A percentile compares a stretch with the other conserved stretches of the same genome.
These are phyloP conservation scores for Gilbertella persicaria DNA, from an alignment of 371 early-diverging fungal species.

Conservation along the genomic window DNA sequence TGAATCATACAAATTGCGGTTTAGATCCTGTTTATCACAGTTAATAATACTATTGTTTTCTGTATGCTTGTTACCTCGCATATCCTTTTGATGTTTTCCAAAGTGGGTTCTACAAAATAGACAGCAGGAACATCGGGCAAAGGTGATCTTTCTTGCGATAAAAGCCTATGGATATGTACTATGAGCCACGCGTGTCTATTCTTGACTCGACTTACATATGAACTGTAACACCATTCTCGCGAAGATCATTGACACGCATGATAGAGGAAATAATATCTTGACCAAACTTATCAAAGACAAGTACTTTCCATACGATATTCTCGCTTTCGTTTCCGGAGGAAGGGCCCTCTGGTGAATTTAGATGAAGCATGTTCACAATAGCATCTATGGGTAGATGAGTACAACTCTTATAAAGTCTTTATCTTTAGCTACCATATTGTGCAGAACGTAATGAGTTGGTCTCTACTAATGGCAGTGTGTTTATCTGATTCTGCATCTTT, in stretches of 20 bases:
- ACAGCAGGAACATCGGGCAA: constrained; percentile 97
- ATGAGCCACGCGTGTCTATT: not conserved
- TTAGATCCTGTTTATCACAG: constrained; percentile 72
- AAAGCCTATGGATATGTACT: constrained; percentile 43
- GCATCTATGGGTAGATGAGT: constrained; percentile 15
- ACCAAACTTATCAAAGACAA: constrained; percentile 94
- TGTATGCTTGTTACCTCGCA: constrained; percentile 59
- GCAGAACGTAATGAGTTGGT: constrained; percentile 19
- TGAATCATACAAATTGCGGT: constrained; percentile 89
- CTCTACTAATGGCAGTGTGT: constrained; percentile 9
- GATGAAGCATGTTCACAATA: constrained; percentile 27
- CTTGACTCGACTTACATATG: constrained; percentile 75
- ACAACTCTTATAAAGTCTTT: not conserved
- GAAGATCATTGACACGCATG: constrained; percentile 94
- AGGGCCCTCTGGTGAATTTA: constrained; percentile 24
- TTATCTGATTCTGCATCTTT: no score
- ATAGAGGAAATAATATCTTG: constrained; percentile 97
- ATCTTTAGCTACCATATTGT: constrained; percentile 20
- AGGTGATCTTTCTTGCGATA: constrained; percentile 80
- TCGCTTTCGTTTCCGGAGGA: constrained; percentile 3
- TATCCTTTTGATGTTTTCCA: constrained; percentile 81
- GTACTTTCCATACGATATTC: constrained; percentile 89
- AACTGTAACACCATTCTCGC: constrained; percentile 98
- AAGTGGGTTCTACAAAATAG: constrained; percentile 94
- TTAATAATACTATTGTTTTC: not conserved